Evolutionary conservation across 345 rosid genomes (phyloP), one percentile per base, ranked within the genome.

Genomic region (Melaleuca quinquenervia): DNA sequence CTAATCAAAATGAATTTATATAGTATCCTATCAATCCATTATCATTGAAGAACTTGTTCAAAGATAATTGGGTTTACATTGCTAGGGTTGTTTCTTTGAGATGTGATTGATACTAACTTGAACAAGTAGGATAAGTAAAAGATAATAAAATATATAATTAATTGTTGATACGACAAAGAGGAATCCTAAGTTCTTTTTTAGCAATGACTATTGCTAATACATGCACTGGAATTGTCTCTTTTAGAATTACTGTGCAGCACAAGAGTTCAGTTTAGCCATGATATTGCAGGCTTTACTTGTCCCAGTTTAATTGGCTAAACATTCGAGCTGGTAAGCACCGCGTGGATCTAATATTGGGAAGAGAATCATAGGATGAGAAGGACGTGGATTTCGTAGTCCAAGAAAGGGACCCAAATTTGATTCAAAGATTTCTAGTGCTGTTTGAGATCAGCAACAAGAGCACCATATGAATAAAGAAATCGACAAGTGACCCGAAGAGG

Each of bases 391-490:
- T 70, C 80, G 48, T 18, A 36, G 80, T 70, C 80, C 24, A 36
- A 36, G 48, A 70, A 36, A n/a, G 52, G 55, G 86, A 51, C 76
- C 21, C 60, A 53, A 84, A 84, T 50, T 86, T 22, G 83, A 85
- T 87, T 85, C 86, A 88, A 83, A 85, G 88, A 88, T 75, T 84
- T 82, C 56, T 15, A 60, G 51, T 85, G 82, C 88, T 62, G 88
- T 45, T 78, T 90, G 91, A 89, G 89, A 88, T 90, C 89, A 88
- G 82, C 84, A 86, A 36, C 52, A 36, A 13, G 64, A 16, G 55
- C 5, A 24, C 14, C 50, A 7, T 62, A 55, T 9, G 54, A 50
- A 70, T 10, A 60, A 86, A 52, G 60, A 52, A 70, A 70, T 83
- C 26, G 9, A 29, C 62, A 64, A 85, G 88, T 64, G 93, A 75